Evolutionary conservation across 2,329 filamentous ascomycete species (phyloP).

Genomic region (Aureobasidium subglaciale): DNA sequence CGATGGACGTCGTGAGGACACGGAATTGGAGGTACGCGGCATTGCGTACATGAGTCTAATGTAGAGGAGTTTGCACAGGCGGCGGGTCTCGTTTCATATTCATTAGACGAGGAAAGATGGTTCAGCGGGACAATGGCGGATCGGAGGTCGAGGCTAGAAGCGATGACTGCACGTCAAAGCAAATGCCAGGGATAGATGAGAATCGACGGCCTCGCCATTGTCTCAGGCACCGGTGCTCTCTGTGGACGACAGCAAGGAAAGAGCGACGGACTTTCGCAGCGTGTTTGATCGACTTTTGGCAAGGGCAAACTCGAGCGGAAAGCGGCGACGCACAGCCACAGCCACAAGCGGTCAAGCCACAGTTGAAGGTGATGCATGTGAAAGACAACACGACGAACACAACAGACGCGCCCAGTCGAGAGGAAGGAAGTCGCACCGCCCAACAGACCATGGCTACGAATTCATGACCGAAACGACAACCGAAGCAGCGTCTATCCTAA

Average conservation of each 20-base stretch:
- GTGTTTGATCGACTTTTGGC: background rate
- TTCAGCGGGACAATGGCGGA: background rate
- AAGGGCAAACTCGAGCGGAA: background rate
- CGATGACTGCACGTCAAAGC: constrained; percentile 5
- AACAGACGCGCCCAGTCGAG: background rate
- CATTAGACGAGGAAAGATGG: constrained; percentile 12
- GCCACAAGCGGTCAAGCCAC: background rate
- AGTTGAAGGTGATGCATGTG: background rate
- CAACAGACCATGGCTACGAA: constrained; percentile 6
- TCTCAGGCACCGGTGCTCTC: background rate
- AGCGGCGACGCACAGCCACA: background rate
- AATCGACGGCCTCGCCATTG: background rate
- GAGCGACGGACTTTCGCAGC: background rate
- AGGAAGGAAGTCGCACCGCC: background rate
- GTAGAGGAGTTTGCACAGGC: constrained; percentile 11
- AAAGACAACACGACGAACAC: background rate
- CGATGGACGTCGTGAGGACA: background rate
- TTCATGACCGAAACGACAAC: background rate
- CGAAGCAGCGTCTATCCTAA: background rate
- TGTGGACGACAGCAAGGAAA: background rate
- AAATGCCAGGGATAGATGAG: background rate
- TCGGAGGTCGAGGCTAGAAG: background rate
- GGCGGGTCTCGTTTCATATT: constrained; percentile 13
- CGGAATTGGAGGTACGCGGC: background rate
- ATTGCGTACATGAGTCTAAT: constrained; percentile 6